Base-by-base conservation (phyloP, 1,284 basidiomycete genomes). In the Pyrrhoderma noxium region DNA sequence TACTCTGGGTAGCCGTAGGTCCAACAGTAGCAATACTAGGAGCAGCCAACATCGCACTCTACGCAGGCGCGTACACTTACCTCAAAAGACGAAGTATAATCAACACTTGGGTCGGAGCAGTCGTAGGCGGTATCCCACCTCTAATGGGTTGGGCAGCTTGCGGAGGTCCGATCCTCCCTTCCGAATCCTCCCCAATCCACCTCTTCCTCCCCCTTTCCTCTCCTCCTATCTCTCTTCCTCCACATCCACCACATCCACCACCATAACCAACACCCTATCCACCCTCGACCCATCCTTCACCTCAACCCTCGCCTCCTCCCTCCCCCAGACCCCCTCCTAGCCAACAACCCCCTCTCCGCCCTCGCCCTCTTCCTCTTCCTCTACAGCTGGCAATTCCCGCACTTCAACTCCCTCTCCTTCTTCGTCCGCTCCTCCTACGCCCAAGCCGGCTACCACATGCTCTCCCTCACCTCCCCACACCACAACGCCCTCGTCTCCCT, bases 111-210 rank as follows among this genome's bases (percentile, higher is more conserved):
- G 79, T 97, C 8, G 95, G 95, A 8, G 79, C 91, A 0, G 73
- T 98, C 39, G 94, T 99, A 1, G 95, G 95, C 31, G 94, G 77
- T 0, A 74, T 98, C 9, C 96, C 95, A 2, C 94, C 96, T 1
- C 70, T 99, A 47, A 99, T 99, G 90, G 95, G 95, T 48, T 99
- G 95, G 94, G 87, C 93, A 2, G 95, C 95, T 0, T 92, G 89
- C 54, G 94, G 93, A 0, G 91, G 89, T 13, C 74, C 80, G 8
- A 67, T 97, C 18, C 71, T 88, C 59, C 88, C 89, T 0, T 74
- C 80, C 8, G 59, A 76, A 0, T 67, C 73, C 23, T 72, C 83
- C 59, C 80, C 84, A 0, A 56, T 83, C 47, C 66, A 76, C 25
- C 59, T 78, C 34, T 81, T 80, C 64, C 73, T 81, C 27, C 86